phyloP scores from a whole-genome alignment of 164 flowering plant genomes.

The Taxillus chinensis region DNA sequence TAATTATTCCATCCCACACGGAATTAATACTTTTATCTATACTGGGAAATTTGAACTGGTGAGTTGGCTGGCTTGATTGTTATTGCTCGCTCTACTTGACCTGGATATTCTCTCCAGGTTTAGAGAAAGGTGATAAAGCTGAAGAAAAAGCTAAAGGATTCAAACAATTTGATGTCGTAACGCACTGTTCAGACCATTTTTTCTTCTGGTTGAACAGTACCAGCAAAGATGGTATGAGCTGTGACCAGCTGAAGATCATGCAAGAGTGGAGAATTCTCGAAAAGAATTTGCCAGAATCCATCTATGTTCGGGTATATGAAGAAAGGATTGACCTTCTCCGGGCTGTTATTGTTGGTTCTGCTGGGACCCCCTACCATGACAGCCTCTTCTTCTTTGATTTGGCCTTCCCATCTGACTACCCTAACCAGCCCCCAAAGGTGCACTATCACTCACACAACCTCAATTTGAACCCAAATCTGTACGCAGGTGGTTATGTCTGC shows the following conservation, averaged over 20 bases:
- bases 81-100: no score
- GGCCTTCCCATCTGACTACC: slow-evolving; percentile 19
- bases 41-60: no score
- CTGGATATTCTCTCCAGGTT: background rate
- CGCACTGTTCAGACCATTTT: slow-evolving; percentile 28
- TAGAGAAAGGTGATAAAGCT: background rate
- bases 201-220: slow-evolving; percentile 3
- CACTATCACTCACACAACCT: slow-evolving; percentile 17
- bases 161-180: slow-evolving; percentile 24
- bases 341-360: slow-evolving; percentile 27
- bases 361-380: slow-evolving; percentile 32
- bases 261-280: slow-evolving; percentile 33
- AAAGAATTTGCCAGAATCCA: slow-evolving; percentile 26
- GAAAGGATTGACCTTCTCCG: slow-evolving; percentile 24
- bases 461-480: slow-evolving; percentile 23
- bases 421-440: slow-evolving; percentile 22
- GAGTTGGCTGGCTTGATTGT: no score
- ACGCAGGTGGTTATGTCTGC: slow-evolving; percentile 12
- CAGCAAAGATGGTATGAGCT: background rate
- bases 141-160: slow-evolving; percentile 1
- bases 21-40: no score
- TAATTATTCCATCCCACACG: no score
- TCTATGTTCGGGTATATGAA: slow-evolving; percentile 25
- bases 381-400: slow-evolving; percentile 38
- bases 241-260: slow-evolving; percentile 18